Evolutionary conservation across 1,284 basidiomycete genomes (phyloP).

Genomic region (Apiotrichum akiyoshidainum): DNA sequence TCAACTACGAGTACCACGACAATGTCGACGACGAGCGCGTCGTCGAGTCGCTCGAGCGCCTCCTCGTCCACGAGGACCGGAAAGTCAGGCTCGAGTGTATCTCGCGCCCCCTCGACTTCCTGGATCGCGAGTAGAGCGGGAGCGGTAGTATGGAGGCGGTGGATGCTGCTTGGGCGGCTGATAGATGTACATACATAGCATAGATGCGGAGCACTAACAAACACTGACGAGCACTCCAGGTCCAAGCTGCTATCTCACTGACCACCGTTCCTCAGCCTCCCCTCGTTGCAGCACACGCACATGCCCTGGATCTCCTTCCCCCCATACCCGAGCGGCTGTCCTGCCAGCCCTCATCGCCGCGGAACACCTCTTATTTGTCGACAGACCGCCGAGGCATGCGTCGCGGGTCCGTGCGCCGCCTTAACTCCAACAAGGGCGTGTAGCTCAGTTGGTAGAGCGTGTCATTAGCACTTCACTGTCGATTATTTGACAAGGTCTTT

Average conservation of each 20-base stretch:
- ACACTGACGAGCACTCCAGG: neutral
- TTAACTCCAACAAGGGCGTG: neutral
- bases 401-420: neutral
- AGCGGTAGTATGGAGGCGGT: neutral
- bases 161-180: neutral
- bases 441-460: conserved; percentile 8
- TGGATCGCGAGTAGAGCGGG: conserved; percentile 23
- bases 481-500: neutral
- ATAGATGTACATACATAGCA: conserved; percentile 6
- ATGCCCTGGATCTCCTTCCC: too few species aligned
- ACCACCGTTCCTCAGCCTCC: neutral
- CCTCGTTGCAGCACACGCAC: too few species aligned
- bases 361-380: too few species aligned
- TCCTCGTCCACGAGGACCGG: conserved; percentile 37
- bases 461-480: neutral
- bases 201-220: neutral
- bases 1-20: conserved; percentile 42
- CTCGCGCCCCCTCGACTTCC: conserved; percentile 41
- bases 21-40: conserved; percentile 35
- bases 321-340: too few species aligned
- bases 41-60: conserved; percentile 26
- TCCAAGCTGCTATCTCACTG: neutral
- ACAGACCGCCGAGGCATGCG: too few species aligned
- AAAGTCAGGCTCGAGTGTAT: conserved; percentile 34
- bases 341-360: too few species aligned